Evolutionary conservation across 1,284 basidiomycete species (phyloP).

Genomic region (Spongiforma sp.): DNA sequence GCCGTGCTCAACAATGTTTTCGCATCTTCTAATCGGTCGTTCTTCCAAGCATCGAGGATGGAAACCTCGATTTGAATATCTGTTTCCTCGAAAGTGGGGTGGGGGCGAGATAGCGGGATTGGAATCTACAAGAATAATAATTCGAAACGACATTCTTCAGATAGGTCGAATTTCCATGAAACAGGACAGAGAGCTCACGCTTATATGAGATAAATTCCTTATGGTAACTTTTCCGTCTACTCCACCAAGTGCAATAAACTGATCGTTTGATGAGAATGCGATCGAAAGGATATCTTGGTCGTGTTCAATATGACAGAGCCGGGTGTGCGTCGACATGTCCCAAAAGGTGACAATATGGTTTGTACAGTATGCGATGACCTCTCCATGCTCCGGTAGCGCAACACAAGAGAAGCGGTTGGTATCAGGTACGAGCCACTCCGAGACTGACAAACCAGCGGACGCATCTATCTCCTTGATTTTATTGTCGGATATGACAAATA

Average conservation of each 20-base stretch:
- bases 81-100: not conserved
- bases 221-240: not conserved
- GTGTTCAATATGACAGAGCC: not conserved
- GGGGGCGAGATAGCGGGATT: not conserved
- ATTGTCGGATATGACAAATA: not conserved
- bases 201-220: not conserved
- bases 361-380: not conserved
- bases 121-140: not conserved
- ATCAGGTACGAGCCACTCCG: not conserved
- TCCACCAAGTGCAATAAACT: not conserved
- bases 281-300: not conserved
- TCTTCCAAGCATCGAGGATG: not conserved
- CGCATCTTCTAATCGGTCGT: not conserved
- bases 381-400: not conserved
- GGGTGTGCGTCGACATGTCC: not conserved
- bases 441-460: not conserved
- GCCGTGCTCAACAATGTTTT: not conserved
- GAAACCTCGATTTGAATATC: not conserved
- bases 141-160: not conserved
- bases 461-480: not conserved
- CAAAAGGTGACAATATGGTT: not conserved
- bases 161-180: not conserved
- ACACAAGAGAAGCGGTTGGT: not conserved
- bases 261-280: not conserved
- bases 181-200: not conserved